Evolutionary conservation across 1,139 yeast species (phyloP), one percentile per base, ranked within the genome.

Genomic region (Suhomyces maxii): DNA sequence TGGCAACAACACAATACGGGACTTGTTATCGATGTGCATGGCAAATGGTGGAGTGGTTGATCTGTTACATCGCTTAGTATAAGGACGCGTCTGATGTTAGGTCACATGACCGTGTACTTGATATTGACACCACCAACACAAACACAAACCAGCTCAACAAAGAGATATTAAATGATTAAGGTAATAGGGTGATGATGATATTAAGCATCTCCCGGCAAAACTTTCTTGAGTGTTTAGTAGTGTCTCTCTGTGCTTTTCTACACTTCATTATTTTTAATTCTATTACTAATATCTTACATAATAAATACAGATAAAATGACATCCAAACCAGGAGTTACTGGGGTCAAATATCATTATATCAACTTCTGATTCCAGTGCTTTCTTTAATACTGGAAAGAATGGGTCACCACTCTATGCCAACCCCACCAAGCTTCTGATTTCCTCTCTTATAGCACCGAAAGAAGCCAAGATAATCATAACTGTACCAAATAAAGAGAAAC

Each of bases 401-500:
- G 3, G 23, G 1, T 18, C 23, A 18, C 10, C 10, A 6, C 1
- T n/a, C 45, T 51, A 65, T 11, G n/a, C 41, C 36, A 63, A 51
- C 3, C 71, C 72, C 3, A 65, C 75, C 54, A 67, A 59, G 6
- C 59, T 48, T 39, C 59, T 58, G 12, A 71, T 61, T 33, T 67
- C 50, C 10, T 59, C 61, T 44, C 69, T 51, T 5, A 71, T 58
- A 11, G 64, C 65, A 7, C 57, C 73, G 36, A 86, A 79, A 46
- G 88, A 83, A 12, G 88, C 82, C 65, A 87, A 56, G 7, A 87
- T 73, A 45, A 87, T 80, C 87, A 87, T 82, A 7, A 83, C 65
- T 0, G 91, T 83, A 11, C 95, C 95, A 60, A 81, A 87, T 18
- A 84, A 63, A 30, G 84, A 82, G 63, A 87, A 87, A 53, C 88